Conservation (phyloP, 2,329 filamentous ascomycete genomes). For the Penicillium sp. region DNA sequence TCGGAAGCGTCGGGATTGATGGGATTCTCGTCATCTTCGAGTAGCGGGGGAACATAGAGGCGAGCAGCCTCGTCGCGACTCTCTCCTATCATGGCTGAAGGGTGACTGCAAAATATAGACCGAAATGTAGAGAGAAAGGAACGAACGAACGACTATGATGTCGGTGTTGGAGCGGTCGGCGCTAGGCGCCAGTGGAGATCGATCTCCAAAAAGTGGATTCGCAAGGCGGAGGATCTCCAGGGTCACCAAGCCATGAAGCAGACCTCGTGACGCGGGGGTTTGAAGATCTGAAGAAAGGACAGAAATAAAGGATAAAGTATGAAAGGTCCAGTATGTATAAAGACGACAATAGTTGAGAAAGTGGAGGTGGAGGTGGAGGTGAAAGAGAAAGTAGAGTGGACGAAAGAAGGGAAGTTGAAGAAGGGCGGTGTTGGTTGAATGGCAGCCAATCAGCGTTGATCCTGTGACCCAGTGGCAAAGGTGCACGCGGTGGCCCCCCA, state of each 20-base stretch:
- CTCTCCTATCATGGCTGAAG: slow-evolving; percentile 39
- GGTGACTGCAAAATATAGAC: not conserved
- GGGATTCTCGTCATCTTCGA: slow-evolving; percentile 44
- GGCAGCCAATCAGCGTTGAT: slow-evolving; percentile 15
- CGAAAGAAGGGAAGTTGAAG: not conserved
- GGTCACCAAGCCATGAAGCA: slow-evolving; percentile 14
- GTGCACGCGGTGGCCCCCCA: not conserved
- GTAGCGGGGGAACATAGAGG: slow-evolving; percentile 41
- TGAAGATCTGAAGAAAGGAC: slow-evolving; percentile 1
- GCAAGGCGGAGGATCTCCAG: slow-evolving; percentile 25
- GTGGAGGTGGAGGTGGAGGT: not conserved
- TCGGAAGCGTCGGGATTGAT: slow-evolving; percentile 45
- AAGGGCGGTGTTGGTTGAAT: not conserved
- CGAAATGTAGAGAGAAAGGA: slow-evolving; percentile 4
- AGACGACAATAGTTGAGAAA: not conserved
- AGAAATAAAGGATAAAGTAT: not conserved
- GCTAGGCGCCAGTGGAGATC: slow-evolving; percentile 29
- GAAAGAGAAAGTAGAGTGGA: not conserved
- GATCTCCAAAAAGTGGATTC: slow-evolving; percentile 30
- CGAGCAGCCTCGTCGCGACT: slow-evolving; percentile 40
- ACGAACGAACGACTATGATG: slow-evolving; percentile 28
- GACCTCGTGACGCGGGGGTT: not conserved
- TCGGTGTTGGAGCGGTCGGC: slow-evolving; percentile 27
- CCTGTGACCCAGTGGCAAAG: slow-evolving; percentile 7
- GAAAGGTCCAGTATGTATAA: not conserved